These are phyloP conservation scores for Euphorbia corollata DNA, from an alignment of 441 rosid species.

Conservation along the genomic window DNA sequence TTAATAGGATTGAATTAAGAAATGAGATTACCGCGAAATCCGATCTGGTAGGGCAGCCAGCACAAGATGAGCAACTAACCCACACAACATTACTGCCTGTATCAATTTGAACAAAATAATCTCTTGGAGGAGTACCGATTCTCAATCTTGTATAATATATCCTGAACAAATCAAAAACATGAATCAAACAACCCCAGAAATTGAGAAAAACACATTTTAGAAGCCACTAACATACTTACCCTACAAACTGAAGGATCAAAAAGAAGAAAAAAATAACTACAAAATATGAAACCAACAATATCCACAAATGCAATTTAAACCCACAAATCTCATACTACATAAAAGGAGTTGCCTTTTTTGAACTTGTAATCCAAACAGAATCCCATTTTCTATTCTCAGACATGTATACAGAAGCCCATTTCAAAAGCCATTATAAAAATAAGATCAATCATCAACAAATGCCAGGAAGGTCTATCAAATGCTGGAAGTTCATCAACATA, in stretches of 20 bases:
- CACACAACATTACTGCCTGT: conserved; percentile 96
- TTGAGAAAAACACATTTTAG: neutral
- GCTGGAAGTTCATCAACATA: too few relatives aligned
- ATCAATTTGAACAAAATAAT: conserved; percentile 82
- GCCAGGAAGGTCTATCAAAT: too few relatives aligned
- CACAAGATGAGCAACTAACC: conserved; percentile 77
- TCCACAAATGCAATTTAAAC: too few relatives aligned
- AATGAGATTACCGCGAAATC: conserved; percentile 58
- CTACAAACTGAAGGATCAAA: neutral
- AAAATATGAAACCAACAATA: too few relatives aligned
- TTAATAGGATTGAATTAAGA: conserved; percentile 12
- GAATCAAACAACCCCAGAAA: neutral
- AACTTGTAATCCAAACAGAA: conserved; percentile 1
- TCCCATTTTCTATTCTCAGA: neutral
- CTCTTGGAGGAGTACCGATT: conserved; percentile 79
- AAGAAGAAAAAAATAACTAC: neutral
- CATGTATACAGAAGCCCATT: too few relatives aligned
- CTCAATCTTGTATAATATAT: conserved; percentile 72
- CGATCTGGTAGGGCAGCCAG: conserved; percentile 73
- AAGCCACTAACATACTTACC: neutral
- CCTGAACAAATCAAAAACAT: conserved; percentile 29
- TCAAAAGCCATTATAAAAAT: too few relatives aligned
- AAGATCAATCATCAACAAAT: too few relatives aligned
- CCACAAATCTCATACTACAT: neutral
- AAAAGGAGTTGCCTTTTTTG: neutral